These are phyloP conservation scores for Thraustotheca clavata DNA, from an alignment of 352 stramenopile species.

Conservation along the genomic window DNA sequence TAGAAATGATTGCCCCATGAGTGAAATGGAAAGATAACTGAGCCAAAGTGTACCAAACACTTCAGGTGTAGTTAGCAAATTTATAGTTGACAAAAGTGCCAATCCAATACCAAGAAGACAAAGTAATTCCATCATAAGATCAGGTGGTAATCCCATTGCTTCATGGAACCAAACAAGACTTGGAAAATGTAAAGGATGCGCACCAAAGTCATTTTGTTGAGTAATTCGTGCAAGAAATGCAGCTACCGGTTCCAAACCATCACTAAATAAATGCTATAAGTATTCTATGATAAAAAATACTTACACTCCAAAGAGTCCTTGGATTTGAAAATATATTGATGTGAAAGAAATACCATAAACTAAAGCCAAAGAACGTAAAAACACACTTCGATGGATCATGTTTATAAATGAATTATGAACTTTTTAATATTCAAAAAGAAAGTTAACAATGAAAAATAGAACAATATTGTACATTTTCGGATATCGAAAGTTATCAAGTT, in stretches of 20 bases:
- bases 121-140: constrained; percentile 43
- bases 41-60: constrained; percentile 37
- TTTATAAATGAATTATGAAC: background rate
- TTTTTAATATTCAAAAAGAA: background rate
- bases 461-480: background rate
- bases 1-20: constrained; percentile 82
- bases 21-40: constrained; percentile 68
- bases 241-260: constrained; percentile 51
- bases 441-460: background rate
- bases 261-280: constrained; percentile 28
- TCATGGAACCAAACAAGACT: constrained; percentile 53
- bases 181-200: constrained; percentile 28
- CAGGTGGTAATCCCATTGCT: constrained; percentile 32
- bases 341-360: constrained; percentile 59
- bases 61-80: constrained; percentile 28
- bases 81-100: constrained; percentile 29
- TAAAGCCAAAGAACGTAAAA: constrained; percentile 36
- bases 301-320: constrained; percentile 65
- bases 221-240: constrained; percentile 38
- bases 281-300: constrained; percentile 27
- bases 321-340: constrained; percentile 74
- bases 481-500: constrained; percentile 1
- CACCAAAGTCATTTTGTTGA: constrained; percentile 17
- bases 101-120: constrained; percentile 30
- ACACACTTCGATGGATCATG: constrained; percentile 13